Evolutionary conservation across 2,329 filamentous ascomycete genomes (phyloP).

Genomic region (Colletotrichum zoysiae): DNA sequence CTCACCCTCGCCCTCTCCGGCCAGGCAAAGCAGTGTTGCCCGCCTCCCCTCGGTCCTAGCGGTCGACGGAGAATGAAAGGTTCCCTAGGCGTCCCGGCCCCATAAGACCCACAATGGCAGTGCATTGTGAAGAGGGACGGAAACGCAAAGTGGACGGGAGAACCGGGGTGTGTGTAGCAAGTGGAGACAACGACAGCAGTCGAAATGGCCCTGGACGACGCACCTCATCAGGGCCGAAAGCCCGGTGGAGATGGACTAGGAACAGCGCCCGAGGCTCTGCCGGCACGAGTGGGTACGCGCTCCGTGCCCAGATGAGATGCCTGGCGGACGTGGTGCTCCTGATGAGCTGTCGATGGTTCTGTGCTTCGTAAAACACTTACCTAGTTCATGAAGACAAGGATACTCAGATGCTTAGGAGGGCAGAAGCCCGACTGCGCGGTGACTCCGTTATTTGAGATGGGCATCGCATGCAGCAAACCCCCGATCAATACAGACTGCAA

Average conservation of each 20-base stretch:
- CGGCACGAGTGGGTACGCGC: constrained; percentile 15
- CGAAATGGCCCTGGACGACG: constrained; percentile 14
- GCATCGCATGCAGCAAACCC: not conserved
- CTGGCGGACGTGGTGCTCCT: constrained; percentile 15
- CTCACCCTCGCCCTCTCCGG: not conserved
- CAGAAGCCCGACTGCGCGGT: not conserved
- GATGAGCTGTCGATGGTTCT: constrained; percentile 3
- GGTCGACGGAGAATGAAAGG: constrained; percentile 18
- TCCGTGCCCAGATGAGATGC: constrained; percentile 2
- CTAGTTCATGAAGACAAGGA: not conserved
- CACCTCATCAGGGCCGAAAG: constrained; percentile 25
- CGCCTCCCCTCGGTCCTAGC: constrained; percentile 2
- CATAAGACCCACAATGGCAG: constrained; percentile 37
- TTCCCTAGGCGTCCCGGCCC: constrained; percentile 25
- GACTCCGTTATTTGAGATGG: not conserved
- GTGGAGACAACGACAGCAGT: constrained; percentile 1
- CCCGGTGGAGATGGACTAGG: constrained; percentile 7
- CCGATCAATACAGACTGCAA: not conserved
- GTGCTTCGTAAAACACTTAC: not conserved
- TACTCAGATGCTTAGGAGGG: not conserved
- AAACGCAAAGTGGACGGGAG: constrained; percentile 5
- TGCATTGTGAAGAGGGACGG: constrained; percentile 23
- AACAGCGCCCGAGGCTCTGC: constrained; percentile 32
- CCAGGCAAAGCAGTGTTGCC: constrained; percentile 1
- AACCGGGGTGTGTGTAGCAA: constrained; percentile 6